A percentile compares a stretch with the other conserved stretches of the same genome.
Conservation (phyloP, 176 grass and related monocot genomes). For the Oryza glaberrima region DNA sequence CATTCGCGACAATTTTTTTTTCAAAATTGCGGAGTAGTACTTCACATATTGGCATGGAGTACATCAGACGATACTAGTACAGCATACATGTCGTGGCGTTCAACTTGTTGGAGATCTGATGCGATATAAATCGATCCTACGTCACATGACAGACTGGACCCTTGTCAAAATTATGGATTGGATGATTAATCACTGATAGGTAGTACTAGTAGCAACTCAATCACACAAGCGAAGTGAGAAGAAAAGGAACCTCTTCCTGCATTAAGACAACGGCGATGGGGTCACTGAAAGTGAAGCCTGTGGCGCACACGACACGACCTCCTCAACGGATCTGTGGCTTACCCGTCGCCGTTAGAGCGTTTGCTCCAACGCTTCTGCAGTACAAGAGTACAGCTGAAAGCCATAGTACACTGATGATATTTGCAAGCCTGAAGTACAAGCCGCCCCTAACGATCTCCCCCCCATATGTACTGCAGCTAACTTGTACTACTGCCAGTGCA, state of each 20-base stretch:
- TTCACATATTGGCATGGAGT: neutral
- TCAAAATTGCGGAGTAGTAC: neutral
- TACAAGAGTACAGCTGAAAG: constrained; percentile 45
- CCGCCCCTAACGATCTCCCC: neutral
- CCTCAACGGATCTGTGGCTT: constrained; percentile 10
- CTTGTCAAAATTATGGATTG: neutral
- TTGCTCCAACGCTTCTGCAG: constrained; percentile 15
- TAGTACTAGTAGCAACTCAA: neutral
- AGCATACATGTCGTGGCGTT: neutral
- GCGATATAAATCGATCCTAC: neutral
- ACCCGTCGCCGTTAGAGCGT: neutral
- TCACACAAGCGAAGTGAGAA: neutral
- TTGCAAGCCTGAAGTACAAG: constrained; percentile 32
- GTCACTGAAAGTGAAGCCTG: constrained; percentile 25
- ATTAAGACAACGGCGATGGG: neutral
- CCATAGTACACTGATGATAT: constrained; percentile 24
- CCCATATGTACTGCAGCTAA: constrained; percentile 47
- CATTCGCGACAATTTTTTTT: no score
- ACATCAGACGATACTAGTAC: neutral
- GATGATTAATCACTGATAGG: neutral
- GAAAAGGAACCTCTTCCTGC: neutral
- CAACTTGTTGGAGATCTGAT: neutral
- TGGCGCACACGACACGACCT: neutral
- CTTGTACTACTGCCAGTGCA: constrained; percentile 27
- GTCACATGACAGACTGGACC: neutral